Conservation (phyloP, 2,329 filamentous ascomycete species). For the Sclerotinia sclerotiorum region DNA sequence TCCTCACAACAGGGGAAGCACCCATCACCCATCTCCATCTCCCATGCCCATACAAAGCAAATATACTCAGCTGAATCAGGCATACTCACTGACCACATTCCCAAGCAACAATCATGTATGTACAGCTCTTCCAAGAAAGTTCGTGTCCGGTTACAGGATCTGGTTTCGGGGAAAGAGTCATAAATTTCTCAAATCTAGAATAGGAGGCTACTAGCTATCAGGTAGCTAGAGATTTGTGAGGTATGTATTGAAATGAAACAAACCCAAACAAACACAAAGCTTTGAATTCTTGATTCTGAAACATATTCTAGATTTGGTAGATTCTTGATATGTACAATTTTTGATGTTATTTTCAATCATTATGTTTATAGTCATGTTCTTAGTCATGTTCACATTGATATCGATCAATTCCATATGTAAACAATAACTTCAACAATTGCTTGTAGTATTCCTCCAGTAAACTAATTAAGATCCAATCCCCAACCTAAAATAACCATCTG, state of each 20-base stretch:
- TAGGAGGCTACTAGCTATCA: neutral
- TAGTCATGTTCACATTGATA: too few relatives aligned
- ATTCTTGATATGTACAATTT: neutral
- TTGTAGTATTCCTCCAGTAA: too few relatives aligned
- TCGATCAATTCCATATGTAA: too few relatives aligned
- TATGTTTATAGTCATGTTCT: too few relatives aligned
- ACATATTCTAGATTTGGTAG: neutral
- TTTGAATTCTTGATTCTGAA: neutral
- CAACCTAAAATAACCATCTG: too few relatives aligned
- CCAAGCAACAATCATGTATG: neutral
- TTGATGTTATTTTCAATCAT: too few relatives aligned
- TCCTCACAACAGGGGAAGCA: neutral
- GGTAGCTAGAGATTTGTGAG: neutral
- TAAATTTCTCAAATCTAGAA: neutral
- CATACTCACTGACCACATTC: neutral
- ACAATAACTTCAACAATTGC: too few relatives aligned
- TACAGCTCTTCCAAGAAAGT: neutral
- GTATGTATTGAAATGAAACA: slow-evolving; percentile 5
- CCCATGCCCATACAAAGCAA: neutral
- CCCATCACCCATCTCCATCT: neutral
- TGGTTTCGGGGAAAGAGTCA: slow-evolving; percentile 13
- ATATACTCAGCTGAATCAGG: slow-evolving; percentile 4
- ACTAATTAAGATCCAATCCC: too few relatives aligned
- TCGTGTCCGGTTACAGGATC: neutral
- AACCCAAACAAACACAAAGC: slow-evolving; percentile 6